A percentile compares a stretch with the other conserved stretches of the same genome.
Conservation (phyloP, 176 grass and related monocot species). For the Hordeum marinum region DNA sequence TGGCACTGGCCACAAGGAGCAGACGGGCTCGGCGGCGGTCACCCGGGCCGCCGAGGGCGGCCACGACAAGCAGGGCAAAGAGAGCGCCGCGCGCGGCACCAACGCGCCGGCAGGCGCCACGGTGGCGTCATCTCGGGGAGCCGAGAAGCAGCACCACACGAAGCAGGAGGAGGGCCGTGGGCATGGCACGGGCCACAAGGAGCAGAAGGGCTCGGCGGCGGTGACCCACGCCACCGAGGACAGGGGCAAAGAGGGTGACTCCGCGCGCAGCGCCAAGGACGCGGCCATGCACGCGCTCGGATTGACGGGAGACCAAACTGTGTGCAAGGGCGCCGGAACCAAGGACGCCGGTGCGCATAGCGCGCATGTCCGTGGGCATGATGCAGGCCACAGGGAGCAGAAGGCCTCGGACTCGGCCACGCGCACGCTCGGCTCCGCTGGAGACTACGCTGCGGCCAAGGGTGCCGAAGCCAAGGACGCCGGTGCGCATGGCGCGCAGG, state of each 20-base stretch:
- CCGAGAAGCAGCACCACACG: not conserved
- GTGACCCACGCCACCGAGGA: constrained; percentile 28
- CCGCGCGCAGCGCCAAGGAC: not conserved
- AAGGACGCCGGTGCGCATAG: constrained; percentile 19
- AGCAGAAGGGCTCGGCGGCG: constrained; percentile 37
- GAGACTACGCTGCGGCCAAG: constrained; percentile 27
- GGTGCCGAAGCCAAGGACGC: constrained; percentile 34
- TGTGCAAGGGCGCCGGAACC: constrained; percentile 27
- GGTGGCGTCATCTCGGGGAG: not conserved
- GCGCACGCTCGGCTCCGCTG: not conserved
- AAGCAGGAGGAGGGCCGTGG: not conserved
- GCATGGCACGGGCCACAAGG: constrained; percentile 20
- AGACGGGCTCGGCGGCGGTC: constrained; percentile 40
- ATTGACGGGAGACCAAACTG: constrained; percentile 17
- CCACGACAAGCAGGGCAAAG: constrained; percentile 1
- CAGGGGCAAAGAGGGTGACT: not conserved
- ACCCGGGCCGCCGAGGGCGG: too few relatives aligned
- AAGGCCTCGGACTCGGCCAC: constrained; percentile 30
- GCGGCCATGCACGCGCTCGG: not conserved
- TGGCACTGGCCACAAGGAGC: constrained; percentile 24
- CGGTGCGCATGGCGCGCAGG: not conserved
- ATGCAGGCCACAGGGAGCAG: constrained; percentile 28
- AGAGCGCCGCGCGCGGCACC: not conserved
- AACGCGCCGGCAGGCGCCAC: not conserved
- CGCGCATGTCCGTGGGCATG: not conserved